Conservation (phyloP, 2,329 filamentous ascomycete genomes). For the Aschersonia sp. region DNA sequence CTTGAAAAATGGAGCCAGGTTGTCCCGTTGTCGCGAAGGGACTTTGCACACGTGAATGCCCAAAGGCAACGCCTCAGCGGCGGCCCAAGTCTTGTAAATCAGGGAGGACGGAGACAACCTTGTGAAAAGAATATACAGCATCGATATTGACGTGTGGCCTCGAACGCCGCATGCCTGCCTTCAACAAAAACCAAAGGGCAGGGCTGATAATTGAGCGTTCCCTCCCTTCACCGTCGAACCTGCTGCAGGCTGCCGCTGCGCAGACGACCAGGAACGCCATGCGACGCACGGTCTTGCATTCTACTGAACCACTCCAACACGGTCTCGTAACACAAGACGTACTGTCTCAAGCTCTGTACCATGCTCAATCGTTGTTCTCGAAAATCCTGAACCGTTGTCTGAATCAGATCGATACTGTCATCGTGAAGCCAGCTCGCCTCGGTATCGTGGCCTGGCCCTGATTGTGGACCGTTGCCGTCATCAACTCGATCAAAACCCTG, state of each 20-base stretch:
- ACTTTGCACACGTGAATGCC: too few relatives aligned
- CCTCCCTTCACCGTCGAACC: constrained; percentile 3
- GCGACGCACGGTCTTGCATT: constrained; percentile 21
- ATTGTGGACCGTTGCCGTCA: constrained; percentile 2
- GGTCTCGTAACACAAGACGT: constrained; percentile 92
- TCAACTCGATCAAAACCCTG: constrained; percentile 4
- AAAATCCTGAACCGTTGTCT: constrained; percentile 83
- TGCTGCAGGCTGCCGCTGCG: constrained; percentile 19
- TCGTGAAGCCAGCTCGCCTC: constrained; percentile 54
- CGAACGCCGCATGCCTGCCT: too few relatives aligned
- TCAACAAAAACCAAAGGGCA: too few relatives aligned
- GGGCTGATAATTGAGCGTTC: too few relatives aligned
- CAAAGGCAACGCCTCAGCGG: too few relatives aligned
- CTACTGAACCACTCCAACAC: constrained; percentile 70
- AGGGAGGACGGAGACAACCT: too few relatives aligned
- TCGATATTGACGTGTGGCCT: too few relatives aligned
- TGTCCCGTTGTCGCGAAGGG: too few relatives aligned
- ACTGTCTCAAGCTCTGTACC: constrained; percentile 90
- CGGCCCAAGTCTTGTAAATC: too few relatives aligned
- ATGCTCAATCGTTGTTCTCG: constrained; percentile 80
- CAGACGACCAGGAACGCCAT: constrained; percentile 8
- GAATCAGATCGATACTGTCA: constrained; percentile 64
- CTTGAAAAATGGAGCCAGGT: too few relatives aligned
- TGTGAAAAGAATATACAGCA: too few relatives aligned
- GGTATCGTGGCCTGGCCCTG: constrained; percentile 5